Percentiles rank a stretch among this genome's conserved stretches.
Conservation (phyloP, 1,284 basidiomycete genomes). For the Anthracocystis walkeri region DNA sequence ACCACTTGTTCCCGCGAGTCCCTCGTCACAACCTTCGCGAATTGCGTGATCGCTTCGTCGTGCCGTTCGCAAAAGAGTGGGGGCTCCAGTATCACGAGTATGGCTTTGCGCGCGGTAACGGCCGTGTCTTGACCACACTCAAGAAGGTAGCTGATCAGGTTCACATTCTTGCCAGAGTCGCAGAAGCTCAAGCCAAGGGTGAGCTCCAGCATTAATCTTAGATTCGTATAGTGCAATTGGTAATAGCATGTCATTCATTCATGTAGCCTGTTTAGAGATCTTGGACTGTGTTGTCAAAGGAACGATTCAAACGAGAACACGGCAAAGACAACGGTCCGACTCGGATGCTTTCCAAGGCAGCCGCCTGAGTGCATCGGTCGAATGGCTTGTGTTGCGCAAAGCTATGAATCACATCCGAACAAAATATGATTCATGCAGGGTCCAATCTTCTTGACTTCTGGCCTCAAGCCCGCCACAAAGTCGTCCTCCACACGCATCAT, state of each 20-base stretch:
- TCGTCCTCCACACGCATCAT: too few relatives aligned
- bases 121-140: slow-evolving; percentile 81
- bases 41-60: slow-evolving; percentile 81
- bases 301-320: too few relatives aligned
- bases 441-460: background rate
- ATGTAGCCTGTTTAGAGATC: background rate
- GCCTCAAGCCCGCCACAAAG: too few relatives aligned
- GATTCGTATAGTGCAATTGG: background rate
- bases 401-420: too few relatives aligned
- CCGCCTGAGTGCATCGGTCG: too few relatives aligned
- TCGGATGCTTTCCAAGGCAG: too few relatives aligned
- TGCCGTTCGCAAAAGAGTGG: slow-evolving; percentile 77
- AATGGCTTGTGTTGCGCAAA: too few relatives aligned
- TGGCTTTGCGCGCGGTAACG: slow-evolving; percentile 85
- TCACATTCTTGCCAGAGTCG: slow-evolving; percentile 75
- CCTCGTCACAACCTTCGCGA: slow-evolving; percentile 91
- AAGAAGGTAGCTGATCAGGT: slow-evolving; percentile 85
- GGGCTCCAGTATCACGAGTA: slow-evolving; percentile 83
- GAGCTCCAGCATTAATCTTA: slow-evolving; percentile 61
- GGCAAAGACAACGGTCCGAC: too few relatives aligned
- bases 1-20: slow-evolving; percentile 94
- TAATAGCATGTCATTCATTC: background rate
- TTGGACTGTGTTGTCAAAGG: background rate
- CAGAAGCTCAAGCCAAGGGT: slow-evolving; percentile 71
- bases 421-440: background rate